Evolutionary conservation across 257 asterid species (phyloP), one percentile per base, ranked within the genome.

Genomic region (Penstemon barbatus): DNA sequence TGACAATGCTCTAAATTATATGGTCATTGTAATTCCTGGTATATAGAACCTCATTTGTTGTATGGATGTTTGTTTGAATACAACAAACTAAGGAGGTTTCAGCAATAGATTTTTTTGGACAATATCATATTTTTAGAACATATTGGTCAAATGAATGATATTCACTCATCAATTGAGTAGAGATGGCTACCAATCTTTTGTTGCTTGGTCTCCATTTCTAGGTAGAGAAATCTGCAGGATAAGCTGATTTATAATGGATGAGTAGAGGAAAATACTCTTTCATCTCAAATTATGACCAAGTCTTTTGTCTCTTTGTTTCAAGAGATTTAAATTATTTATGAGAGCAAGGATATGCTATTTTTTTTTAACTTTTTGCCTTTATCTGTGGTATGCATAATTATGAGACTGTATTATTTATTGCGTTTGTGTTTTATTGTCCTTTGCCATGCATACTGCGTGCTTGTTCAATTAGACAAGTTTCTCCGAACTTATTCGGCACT

Each of bases 211-310:
- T n/a, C 52, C 11, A 63, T 8, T 33, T 10, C 8, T 15, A 62
- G 40, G 15, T 39, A 42, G 41, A 45, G 65, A 69, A 15, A 56
- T 6, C 13, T 49, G 11, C 55, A 10, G 65, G 42, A 9, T 68
- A 7, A 15, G 39, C 41, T 46, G 50, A 68, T 43, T 6, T 53
- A 19, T 45, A 68, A 56, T 68, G 65, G 46, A 46, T 57, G 11
- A 12, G 37, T 37, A 7, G 63, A 12, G 72, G 45, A 43, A 57
- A 13, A 7, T 46, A 11, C 43, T 3, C 10, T 43, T 45, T 57
- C 39, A n/a, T 13, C 4, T 44, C 19, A 9, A 57, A 68, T 45
- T 8, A 57, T 58, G 49, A 6, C 13, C 48, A 13, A 39, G 8
- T 36, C 13, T 57, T 33, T 36, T 43, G 48, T 44, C 57, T 7